Evolutionary conservation across 495 filamentous ascomycete species (phyloP).

Genomic region (Platismatia glauca): DNA sequence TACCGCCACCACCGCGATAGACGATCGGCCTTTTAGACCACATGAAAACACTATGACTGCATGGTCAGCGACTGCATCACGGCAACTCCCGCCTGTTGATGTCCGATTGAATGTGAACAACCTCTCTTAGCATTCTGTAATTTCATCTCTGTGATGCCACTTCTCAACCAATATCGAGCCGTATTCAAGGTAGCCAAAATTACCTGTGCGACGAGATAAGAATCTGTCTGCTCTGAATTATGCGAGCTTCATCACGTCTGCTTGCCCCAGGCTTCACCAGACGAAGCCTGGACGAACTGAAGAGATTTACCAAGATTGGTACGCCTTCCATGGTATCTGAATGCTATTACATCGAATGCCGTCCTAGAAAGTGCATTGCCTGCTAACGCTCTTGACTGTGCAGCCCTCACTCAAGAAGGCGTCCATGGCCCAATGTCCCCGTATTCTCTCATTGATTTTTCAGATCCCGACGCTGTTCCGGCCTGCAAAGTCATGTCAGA

Average conservation of each 20-base stretch:
- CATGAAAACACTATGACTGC: no score
- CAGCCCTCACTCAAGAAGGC: slow-evolving; percentile 44
- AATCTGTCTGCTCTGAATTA: slow-evolving; percentile 21
- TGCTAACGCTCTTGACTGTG: background rate
- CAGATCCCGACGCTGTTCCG: slow-evolving; percentile 49
- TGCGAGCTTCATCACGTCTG: slow-evolving; percentile 43
- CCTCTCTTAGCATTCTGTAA: background rate
- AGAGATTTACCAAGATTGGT: slow-evolving; percentile 52
- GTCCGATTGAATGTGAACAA: background rate
- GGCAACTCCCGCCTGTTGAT: background rate
- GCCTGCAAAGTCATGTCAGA: slow-evolving; percentile 81
- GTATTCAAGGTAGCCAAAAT: background rate
- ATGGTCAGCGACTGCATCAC: no score
- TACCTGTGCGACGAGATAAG: background rate
- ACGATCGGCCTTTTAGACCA: no score
- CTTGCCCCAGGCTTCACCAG: slow-evolving; percentile 50
- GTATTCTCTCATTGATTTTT: slow-evolving; percentile 48
- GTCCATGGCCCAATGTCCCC: slow-evolving; percentile 42
- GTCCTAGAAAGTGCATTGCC: background rate
- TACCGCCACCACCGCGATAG: slow-evolving; percentile 1
- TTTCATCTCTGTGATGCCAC: background rate
- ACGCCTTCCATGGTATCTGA: slow-evolving; percentile 17
- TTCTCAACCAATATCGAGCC: background rate
- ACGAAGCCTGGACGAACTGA: slow-evolving; percentile 57
- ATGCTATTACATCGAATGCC: background rate